A percentile compares a stretch with the other conserved stretches of the same genome.
phyloP scores from a whole-genome alignment of 768 basidiomycete species.

The Phlebiopsis flavidoalba region DNA sequence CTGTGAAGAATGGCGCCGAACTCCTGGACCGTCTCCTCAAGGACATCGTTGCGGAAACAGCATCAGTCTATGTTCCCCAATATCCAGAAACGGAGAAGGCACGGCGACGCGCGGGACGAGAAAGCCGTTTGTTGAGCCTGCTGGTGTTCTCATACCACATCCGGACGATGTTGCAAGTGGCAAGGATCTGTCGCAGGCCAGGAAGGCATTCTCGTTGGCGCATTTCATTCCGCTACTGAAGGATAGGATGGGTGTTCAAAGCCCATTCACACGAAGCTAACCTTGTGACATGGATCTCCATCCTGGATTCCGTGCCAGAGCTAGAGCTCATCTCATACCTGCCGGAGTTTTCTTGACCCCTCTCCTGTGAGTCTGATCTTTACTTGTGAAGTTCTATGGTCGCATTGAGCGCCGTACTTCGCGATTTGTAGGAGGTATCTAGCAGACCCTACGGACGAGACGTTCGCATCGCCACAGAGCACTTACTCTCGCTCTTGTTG shows the following conservation, averaged over 20 bases:
- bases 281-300: slow-evolving; percentile 95
- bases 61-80: slow-evolving; percentile 88
- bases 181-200: slow-evolving; percentile 34
- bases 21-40: slow-evolving; percentile 95
- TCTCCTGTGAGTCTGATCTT: slow-evolving; percentile 56
- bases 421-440: slow-evolving; percentile 72
- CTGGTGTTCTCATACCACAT: slow-evolving; percentile 60
- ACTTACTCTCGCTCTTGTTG: slow-evolving; percentile 82
- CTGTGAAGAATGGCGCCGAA: slow-evolving; percentile 98
- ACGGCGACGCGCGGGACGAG: slow-evolving; percentile 30
- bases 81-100: slow-evolving; percentile 75
- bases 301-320: slow-evolving; percentile 94
- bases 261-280: slow-evolving; percentile 94
- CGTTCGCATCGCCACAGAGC: slow-evolving; percentile 87
- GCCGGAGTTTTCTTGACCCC: slow-evolving; percentile 94
- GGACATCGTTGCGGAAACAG: slow-evolving; percentile 96
- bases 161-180: slow-evolving; percentile 45
- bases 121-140: slow-evolving; percentile 39
- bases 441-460: slow-evolving; percentile 92
- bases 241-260: slow-evolving; percentile 92
- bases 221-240: slow-evolving; percentile 92
- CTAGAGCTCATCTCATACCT: slow-evolving; percentile 92
- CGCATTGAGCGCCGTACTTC: slow-evolving; percentile 1
- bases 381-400: slow-evolving; percentile 1
- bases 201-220: slow-evolving; percentile 88